Evolutionary conservation across 106 monocot genomes (phyloP), one percentile per base, ranked within the genome.

Genomic region (Agapanthus africanus): DNA sequence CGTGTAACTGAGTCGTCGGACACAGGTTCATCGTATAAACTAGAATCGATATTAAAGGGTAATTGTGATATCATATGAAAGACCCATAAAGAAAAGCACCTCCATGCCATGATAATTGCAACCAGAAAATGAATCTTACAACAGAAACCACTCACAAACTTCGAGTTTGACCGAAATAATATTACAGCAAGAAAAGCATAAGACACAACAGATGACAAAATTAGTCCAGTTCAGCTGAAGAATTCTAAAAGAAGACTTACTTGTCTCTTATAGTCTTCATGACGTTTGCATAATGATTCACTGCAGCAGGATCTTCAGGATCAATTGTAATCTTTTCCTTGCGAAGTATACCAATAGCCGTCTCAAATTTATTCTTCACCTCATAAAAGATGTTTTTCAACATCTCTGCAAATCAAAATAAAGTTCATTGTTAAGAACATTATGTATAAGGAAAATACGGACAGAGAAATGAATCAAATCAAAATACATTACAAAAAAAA

Each of bases 361-460:
- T 72, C 49, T 95, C 91, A 78, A 88, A 95, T 76, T 88, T 91
- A 47, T 91, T 95, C 77, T 95, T 95, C 36, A 95, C 95, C 32
- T 95, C 95, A 73, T 82, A 82, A 73, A 95, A 95, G 47, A 95
- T 95, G 77, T 76, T 79, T 83, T 91, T 95, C 83, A 95, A 76
- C 63, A 91, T 85, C 71, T 95, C 95, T 94, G 41, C 10, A 7
- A 40, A 25, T 2, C 23, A 35, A 65, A 65, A 37, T 63, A 33
- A 39, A 32, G 25, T 10, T 1, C 6, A 71, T 51, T 13, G 40
- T n/a, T n/a, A n/a, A n/a, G n/a, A n/a, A n/a, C n/a, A n/a, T n/a
- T n/a, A n/a, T n/a, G n/a, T n/a, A n/a, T n/a, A n/a, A n/a, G n/a
- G n/a, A n/a, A n/a, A n/a, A n/a, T n/a, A n/a, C n/a, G n/a, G n/a